Percentiles rank a stretch among this genome's conserved stretches.
phyloP scores from a whole-genome alignment of 257 asterid genomes.

The Scutellaria galericulata region DNA sequence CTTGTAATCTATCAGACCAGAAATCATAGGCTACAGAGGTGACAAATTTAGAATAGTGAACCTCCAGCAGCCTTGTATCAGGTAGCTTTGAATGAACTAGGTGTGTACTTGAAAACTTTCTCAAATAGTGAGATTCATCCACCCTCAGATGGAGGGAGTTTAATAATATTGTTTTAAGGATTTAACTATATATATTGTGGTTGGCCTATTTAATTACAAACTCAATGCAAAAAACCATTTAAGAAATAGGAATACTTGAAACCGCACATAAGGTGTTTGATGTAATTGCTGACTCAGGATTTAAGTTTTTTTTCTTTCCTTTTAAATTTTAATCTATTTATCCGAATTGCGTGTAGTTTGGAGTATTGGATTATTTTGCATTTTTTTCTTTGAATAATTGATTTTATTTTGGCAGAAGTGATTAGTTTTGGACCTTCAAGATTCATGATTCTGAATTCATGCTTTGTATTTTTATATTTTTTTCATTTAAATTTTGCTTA shows the following conservation, averaged over 20 bases:
- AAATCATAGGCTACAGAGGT: too few relatives aligned
- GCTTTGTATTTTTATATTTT: neutral
- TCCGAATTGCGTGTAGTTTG: neutral
- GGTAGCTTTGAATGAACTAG: too few relatives aligned
- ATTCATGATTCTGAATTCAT: neutral
- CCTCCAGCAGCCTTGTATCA: too few relatives aligned
- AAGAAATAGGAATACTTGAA: neutral
- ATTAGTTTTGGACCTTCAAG: neutral
- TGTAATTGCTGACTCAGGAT: slow-evolving; percentile 1
- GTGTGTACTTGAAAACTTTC: too few relatives aligned
- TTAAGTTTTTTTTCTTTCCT: neutral
- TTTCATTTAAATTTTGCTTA: neutral
- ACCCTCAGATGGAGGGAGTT: too few relatives aligned
- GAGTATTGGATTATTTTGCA: neutral
- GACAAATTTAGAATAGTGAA: too few relatives aligned
- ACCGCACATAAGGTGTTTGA: neutral
- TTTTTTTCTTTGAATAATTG: neutral
- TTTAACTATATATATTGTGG: too few relatives aligned
- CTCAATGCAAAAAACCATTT: neutral
- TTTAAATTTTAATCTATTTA: neutral
- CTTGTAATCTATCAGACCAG: too few relatives aligned
- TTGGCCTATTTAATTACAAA: too few relatives aligned
- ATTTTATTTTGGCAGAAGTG: neutral
- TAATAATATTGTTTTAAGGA: too few relatives aligned
- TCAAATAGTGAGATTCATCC: too few relatives aligned